A percentile compares a stretch with the other conserved stretches of the same genome.
Evolutionary conservation across 768 basidiomycete species (phyloP).

Genomic region (Kwoniella dejecticola): DNA sequence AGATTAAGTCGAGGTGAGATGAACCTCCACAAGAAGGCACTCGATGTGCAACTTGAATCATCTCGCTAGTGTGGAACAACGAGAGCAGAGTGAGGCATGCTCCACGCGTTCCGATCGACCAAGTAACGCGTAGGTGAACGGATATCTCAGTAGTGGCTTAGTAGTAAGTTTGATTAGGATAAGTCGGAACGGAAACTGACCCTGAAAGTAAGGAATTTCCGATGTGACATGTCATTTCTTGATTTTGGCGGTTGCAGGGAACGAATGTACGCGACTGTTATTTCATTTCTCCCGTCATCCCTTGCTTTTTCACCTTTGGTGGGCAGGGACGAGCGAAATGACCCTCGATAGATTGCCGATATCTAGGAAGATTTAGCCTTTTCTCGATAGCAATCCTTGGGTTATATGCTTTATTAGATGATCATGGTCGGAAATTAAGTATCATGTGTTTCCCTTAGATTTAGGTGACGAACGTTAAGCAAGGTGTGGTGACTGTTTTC

Average conservation of each 20-base stretch:
- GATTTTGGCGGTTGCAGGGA: background rate
- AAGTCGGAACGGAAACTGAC: background rate
- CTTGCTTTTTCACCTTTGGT: background rate
- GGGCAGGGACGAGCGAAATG: background rate
- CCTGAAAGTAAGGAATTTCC: background rate
- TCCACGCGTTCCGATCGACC: no score
- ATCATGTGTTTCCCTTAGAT: conserved; percentile 12
- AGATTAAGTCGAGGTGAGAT: no score
- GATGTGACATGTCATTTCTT: conserved; percentile 20
- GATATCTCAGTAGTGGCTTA: no score
- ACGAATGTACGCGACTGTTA: conserved; percentile 5
- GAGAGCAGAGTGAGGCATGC: background rate
- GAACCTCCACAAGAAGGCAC: no score
- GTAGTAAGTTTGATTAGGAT: conserved; percentile 2
- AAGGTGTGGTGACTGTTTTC: background rate
- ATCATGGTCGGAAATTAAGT: background rate
- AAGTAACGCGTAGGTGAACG: no score
- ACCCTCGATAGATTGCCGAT: conserved; percentile 10
- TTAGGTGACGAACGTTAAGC: conserved; percentile 10
- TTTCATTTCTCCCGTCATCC: background rate
- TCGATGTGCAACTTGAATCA: no score
- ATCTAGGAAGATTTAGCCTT: conserved; percentile 5
- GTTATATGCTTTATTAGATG: background rate
- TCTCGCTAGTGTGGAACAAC: no score
- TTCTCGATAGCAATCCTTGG: background rate